Percentiles rank a stretch among this genome's conserved stretches.
Conservation (phyloP, 2,329 filamentous ascomycete genomes). For the Pseudocercospora fuligena region DNA sequence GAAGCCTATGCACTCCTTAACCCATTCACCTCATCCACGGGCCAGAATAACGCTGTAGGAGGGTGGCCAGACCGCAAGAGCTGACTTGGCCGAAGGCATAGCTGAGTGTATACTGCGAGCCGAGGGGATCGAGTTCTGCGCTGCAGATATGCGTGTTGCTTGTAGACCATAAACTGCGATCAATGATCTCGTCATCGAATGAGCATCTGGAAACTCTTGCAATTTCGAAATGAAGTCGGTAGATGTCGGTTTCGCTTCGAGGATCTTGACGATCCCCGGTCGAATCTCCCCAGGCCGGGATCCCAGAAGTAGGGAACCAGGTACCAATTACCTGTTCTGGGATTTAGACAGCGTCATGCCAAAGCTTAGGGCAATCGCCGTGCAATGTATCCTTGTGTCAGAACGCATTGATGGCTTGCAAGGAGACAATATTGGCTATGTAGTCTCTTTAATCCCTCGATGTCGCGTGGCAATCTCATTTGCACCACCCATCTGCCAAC, state of each 20-base stretch:
- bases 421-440: conserved; percentile 1
- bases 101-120: background rate
- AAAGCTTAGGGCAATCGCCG: background rate
- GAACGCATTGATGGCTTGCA: background rate
- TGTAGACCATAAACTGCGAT: background rate
- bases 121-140: background rate
- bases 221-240: background rate
- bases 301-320: background rate
- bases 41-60: background rate
- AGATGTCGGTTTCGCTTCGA: background rate
- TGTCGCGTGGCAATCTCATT: conserved; percentile 7
- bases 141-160: background rate
- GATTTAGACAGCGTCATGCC: background rate
- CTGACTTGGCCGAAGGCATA: background rate
- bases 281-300: background rate
- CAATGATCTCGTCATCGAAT: background rate
- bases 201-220: background rate
- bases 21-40: background rate
- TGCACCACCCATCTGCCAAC: conserved; percentile 18
- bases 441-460: background rate
- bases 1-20: background rate
- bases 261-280: background rate
- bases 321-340: background rate
- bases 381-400: background rate
- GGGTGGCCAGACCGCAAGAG: background rate